Conservation (phyloP, 23 red algal species). For the Gracilaria caudata region DNA sequence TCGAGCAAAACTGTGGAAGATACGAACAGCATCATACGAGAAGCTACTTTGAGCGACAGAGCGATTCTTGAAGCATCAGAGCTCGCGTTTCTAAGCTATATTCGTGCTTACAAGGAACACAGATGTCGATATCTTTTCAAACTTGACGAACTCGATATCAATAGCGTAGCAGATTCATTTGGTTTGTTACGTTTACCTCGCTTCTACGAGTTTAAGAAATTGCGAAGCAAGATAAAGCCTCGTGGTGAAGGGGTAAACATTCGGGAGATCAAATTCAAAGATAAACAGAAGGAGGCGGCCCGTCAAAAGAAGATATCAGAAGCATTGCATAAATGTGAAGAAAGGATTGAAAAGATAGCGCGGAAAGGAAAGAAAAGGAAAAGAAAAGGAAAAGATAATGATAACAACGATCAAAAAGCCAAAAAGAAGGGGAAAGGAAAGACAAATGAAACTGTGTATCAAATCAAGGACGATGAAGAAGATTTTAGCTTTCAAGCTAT, state of each 20-base stretch:
- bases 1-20: background rate
- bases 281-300: conserved; percentile 57
- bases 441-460: background rate
- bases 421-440: conserved; percentile 6
- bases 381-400: conserved; percentile 11
- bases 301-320: conserved; percentile 56
- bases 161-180: conserved; percentile 65
- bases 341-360: conserved; percentile 33
- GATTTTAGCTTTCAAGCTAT: conserved; percentile 64
- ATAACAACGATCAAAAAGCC: background rate
- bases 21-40: background rate
- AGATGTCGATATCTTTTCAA: conserved; percentile 69
- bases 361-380: conserved; percentile 70
- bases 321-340: conserved; percentile 13
- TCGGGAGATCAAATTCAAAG: conserved; percentile 66
- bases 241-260: conserved; percentile 38
- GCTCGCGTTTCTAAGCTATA: conserved; percentile 74
- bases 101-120: conserved; percentile 89
- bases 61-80: conserved; percentile 77
- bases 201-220: conserved; percentile 77
- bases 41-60: conserved; percentile 58
- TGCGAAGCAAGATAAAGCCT: conserved; percentile 37
- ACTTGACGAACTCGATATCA: conserved; percentile 64
- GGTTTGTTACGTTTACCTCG: conserved; percentile 70
- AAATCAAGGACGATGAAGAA: conserved; percentile 39